These are phyloP conservation scores for Pinus taeda DNA, from an alignment of 75 land plant genomes.

Conservation along the genomic window DNA sequence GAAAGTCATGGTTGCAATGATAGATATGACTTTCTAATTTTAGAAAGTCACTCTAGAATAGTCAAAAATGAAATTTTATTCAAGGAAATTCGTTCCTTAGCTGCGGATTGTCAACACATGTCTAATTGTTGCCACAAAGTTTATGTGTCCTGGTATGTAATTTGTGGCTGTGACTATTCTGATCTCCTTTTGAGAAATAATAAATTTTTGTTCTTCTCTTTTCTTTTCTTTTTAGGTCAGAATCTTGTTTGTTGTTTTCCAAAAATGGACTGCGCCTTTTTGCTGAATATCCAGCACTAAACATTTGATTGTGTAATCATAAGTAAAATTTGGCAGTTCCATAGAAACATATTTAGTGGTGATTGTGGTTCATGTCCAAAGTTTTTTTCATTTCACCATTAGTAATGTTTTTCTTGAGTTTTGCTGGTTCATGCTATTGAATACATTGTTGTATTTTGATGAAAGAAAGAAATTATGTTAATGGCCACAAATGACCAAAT, in stretches of 20 bases:
- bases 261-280: background rate
- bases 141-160: no score
- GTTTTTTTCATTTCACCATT: background rate
- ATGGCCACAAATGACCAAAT: no score
- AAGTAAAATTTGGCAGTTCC: background rate
- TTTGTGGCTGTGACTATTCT: background rate
- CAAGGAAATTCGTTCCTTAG: no score
- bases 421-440: background rate
- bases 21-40: no score
- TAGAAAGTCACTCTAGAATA: no score
- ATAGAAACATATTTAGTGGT: background rate
- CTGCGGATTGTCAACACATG: no score
- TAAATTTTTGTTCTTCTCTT: background rate
- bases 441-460: background rate
- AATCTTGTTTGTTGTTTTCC: background rate
- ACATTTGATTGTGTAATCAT: background rate
- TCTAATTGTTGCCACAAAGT: no score
- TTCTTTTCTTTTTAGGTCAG: background rate
- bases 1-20: no score
- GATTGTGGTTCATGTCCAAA: background rate
- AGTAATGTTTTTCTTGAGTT: background rate
- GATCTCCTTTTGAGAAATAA: background rate
- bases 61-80: no score
- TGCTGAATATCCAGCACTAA: background rate
- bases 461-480: no score